phyloP scores from a whole-genome alignment of 371 early-diverging fungal genomes.

The Mortierella polycephala region DNA sequence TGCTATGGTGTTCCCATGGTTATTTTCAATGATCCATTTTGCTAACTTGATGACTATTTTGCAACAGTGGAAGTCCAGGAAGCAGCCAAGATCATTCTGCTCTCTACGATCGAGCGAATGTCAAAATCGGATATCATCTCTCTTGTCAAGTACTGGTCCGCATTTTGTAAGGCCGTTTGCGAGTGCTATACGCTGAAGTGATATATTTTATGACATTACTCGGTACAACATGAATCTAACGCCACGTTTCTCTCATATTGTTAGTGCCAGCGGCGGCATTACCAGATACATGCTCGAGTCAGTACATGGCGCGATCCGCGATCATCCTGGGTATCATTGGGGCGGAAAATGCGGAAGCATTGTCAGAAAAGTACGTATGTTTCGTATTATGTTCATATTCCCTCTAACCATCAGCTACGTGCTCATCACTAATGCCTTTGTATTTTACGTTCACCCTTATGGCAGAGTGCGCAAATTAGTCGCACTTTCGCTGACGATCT shows the following conservation, averaged over 20 bases:
- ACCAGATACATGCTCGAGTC: slow-evolving; percentile 59
- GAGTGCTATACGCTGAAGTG: background rate
- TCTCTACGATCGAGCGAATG: slow-evolving; percentile 48
- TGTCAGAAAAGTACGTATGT: slow-evolving; percentile 57
- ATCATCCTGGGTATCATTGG: slow-evolving; percentile 81
- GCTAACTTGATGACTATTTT: background rate
- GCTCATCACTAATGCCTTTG: too few relatives aligned
- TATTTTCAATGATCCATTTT: background rate
- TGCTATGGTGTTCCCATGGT: background rate
- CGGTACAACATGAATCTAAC: background rate
- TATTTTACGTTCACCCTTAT: background rate
- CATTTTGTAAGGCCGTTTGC: slow-evolving; percentile 25
- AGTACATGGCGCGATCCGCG: slow-evolving; percentile 77
- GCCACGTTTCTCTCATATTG: background rate
- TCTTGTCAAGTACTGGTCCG: slow-evolving; percentile 74
- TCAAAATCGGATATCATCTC: slow-evolving; percentile 58
- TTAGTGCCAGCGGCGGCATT: slow-evolving; percentile 70
- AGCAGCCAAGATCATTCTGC: slow-evolving; percentile 36
- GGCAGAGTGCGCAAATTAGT: slow-evolving; percentile 62
- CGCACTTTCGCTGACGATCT: slow-evolving; percentile 67
- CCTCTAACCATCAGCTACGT: too few relatives aligned
- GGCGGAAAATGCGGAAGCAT: slow-evolving; percentile 65
- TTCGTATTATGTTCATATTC: background rate
- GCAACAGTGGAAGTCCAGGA: slow-evolving; percentile 44
- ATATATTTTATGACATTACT: background rate